Conservation (phyloP, 2,329 filamentous ascomycete genomes). For the Colletotrichum sp. region DNA sequence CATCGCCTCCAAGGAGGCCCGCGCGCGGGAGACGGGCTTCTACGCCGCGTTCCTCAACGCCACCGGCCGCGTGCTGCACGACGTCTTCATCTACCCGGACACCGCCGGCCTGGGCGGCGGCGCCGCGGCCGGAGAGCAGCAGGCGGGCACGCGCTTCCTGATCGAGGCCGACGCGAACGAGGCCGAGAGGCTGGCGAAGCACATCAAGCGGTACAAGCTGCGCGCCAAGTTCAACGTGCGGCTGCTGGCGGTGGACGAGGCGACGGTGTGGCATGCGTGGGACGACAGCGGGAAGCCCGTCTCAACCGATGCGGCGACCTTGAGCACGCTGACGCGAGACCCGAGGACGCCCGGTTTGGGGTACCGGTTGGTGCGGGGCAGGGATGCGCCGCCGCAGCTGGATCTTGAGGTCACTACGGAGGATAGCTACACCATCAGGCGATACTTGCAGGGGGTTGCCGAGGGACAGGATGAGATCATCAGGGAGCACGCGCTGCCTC, state of each 20-base stretch:
- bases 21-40: conserved; percentile 55
- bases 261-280: conserved; percentile 78
- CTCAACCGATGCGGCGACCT: not conserved
- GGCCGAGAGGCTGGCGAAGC: conserved; percentile 66
- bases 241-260: conserved; percentile 68
- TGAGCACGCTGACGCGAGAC: conserved; percentile 51
- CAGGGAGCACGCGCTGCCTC: conserved; percentile 74
- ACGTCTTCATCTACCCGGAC: conserved; percentile 86
- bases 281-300: conserved; percentile 43
- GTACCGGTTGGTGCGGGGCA: conserved; percentile 47
- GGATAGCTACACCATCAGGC: conserved; percentile 73
- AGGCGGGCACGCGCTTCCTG: conserved; percentile 51
- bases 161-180: conserved; percentile 82
- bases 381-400: conserved; percentile 35
- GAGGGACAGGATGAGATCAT: conserved; percentile 85
- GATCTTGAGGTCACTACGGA: conserved; percentile 55
- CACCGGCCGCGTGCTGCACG: conserved; percentile 82
- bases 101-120: conserved; percentile 32
- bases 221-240: conserved; percentile 78
- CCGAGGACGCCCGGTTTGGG: conserved; percentile 62
- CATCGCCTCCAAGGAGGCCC: conserved; percentile 46
- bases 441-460: conserved; percentile 81
- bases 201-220: conserved; percentile 86
- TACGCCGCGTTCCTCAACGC: conserved; percentile 90
- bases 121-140: conserved; percentile 21